Base-by-base conservation (phyloP, 768 basidiomycete genomes). In the Suillus plorans region DNA sequence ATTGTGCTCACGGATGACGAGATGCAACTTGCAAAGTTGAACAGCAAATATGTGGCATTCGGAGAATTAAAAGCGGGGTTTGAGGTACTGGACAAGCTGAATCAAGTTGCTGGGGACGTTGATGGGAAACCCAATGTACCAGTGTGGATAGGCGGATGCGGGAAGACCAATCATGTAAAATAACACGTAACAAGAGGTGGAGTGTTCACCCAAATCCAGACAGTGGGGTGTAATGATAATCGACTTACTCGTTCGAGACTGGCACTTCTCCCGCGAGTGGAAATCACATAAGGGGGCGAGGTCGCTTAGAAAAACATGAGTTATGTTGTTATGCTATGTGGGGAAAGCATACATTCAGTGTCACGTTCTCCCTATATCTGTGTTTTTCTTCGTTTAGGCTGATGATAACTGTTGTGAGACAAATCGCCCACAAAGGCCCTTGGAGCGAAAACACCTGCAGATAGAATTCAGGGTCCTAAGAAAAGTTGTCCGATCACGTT, bases 1-100 rank as follows among this genome's bases (percentile, higher is more conserved):
- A 69, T 85, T 64, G 79, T 83, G 22, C 78, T 85, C 42, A 76
- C 81, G 2, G 73, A 78, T 57, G 78, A 82, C 41, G 76, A 81
- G 28, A 67, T 69, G 36, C 76, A 74, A 63, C 75, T 83, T 50
- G 74, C 77, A 52, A 86, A 82, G 71, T 68, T 85, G 56, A 78
- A 77, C n/a, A 82, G 83, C 47, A 84, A 81, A 68, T 83, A 84
- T 64, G 81, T 81, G 60, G 77, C 78, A 5, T 85, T 82, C 66
- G 83, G 80, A 6, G 69, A 76, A 61, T 66, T 82, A 39, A 72
- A 72, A 45, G 72, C 72, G 3, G 78, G 73, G 10, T 69, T 70
- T 62, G 74, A 75, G 5, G 72, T 79, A 0, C 69, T 83, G 36
- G 74, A 76, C 22, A 73, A 70, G 31, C 71, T 82, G 39, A 71